Conservation (phyloP, 2,329 filamentous ascomycete species). For the Thelonectria discophora region DNA sequence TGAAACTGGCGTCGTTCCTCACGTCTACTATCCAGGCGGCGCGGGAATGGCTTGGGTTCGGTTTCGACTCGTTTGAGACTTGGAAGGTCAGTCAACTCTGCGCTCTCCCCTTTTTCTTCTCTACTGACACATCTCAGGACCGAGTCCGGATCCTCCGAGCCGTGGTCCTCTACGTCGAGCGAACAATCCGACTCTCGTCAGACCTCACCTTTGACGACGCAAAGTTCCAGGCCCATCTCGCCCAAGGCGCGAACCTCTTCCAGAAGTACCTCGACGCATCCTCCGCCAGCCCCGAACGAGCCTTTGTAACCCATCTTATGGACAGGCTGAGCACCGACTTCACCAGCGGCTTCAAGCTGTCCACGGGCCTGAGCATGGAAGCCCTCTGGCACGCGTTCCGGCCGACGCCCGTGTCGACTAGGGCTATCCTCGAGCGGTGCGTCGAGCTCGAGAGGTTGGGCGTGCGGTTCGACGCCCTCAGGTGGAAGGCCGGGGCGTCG, state of each 20-base stretch:
- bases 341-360: slow-evolving; percentile 74
- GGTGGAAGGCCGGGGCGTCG: slow-evolving; percentile 65
- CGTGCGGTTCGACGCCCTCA: slow-evolving; percentile 66
- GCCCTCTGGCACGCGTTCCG: slow-evolving; percentile 77
- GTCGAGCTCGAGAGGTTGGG: slow-evolving; percentile 65
- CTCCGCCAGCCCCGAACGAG: slow-evolving; percentile 39
- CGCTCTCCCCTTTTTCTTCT: neutral
- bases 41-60: slow-evolving; percentile 53
- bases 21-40: slow-evolving; percentile 52
- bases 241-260: slow-evolving; percentile 58
- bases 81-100: slow-evolving; percentile 44
- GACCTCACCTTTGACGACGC: slow-evolving; percentile 65
- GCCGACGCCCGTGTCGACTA: slow-evolving; percentile 64
- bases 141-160: slow-evolving; percentile 46
- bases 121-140: slow-evolving; percentile 33
- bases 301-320: slow-evolving; percentile 53
- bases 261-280: slow-evolving; percentile 43
- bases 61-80: slow-evolving; percentile 37
- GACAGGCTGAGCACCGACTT: slow-evolving; percentile 65
- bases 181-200: slow-evolving; percentile 60
- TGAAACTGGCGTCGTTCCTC: slow-evolving; percentile 62
- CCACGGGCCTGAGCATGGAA: slow-evolving; percentile 83
- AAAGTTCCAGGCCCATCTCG: slow-evolving; percentile 69
- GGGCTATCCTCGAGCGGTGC: slow-evolving; percentile 56
- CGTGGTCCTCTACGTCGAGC: slow-evolving; percentile 63